Base-by-base conservation (phyloP, 208 protist species). In the Crithidia fasciculata region DNA sequence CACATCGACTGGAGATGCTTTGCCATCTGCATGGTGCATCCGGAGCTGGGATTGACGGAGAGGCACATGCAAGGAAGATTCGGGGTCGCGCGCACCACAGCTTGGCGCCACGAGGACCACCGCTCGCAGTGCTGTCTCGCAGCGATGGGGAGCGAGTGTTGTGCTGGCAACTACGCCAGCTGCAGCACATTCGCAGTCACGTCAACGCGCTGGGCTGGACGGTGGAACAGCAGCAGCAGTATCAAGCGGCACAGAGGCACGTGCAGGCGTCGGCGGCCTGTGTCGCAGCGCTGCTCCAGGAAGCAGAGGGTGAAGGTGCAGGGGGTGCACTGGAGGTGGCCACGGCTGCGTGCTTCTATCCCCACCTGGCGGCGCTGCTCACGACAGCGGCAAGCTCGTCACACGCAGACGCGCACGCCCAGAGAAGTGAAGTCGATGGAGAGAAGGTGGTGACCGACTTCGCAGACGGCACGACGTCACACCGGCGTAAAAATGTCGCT, bases 271-370 rank as follows among this genome's bases (percentile, higher is more conserved):
- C 64, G 13, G 72, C 70, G 18, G 15, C 9, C n/a, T 41, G 40
- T 52, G 64, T 69, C 3, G 53, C 49, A 2, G 28, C 28, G 28
- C 28, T 40, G 36, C 9, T 37, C 13, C 52, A n/a, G 0, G 18
- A 45, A 65, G 62, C 28, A 28, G 28, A 28, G 28, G 28, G 28
- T 28, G 40, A 8, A n/a, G 18, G 12, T 0, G 57, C 0, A 61
- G 7, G 57, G 7, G 0, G 57, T 40, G 15, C 3, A 4, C 65
- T 78, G 18, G 73, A 78, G 44, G 41, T 47, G 2, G 56, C 65
- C 6, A 78, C 73, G 5, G 65, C 73, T 1, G 56, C 37, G n/a
- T 78, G 73, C 50, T 78, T 78, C 58, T 78, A 78, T 18, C 73
- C 73, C 8, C 54, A 59, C 15, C 73, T 78, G 6, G 54, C 19